These are phyloP conservation scores for Toxicodendron radicans DNA, from an alignment of 345 rosid species.

Conservation along the genomic window DNA sequence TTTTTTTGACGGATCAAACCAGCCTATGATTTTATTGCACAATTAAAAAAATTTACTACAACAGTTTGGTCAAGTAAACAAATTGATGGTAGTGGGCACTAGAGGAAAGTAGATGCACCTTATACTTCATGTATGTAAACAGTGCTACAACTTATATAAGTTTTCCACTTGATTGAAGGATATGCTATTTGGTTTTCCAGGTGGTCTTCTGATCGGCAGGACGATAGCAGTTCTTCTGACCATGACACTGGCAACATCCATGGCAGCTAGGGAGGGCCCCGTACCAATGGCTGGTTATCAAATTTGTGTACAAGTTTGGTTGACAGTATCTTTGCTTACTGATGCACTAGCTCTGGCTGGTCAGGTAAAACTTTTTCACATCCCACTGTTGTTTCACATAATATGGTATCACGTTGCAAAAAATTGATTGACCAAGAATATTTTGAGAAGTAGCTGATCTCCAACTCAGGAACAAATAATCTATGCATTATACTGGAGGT, in stretches of 20 bases:
- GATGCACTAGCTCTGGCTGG: slow-evolving; percentile 97
- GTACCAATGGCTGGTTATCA: slow-evolving; percentile 94
- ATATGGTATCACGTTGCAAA: neutral
- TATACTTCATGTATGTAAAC: neutral
- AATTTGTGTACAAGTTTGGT: slow-evolving; percentile 86
- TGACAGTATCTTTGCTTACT: slow-evolving; percentile 84
- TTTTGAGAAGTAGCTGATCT: neutral
- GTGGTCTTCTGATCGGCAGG: slow-evolving; percentile 92
- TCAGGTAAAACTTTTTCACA: slow-evolving; percentile 50
- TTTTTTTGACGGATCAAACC: neutral
- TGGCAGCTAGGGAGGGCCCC: slow-evolving; percentile 88
- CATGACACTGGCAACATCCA: slow-evolving; percentile 79
- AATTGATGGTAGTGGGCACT: neutral
- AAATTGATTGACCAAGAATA: neutral
- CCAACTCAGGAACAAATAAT: neutral
- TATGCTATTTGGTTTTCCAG: slow-evolving; percentile 36
- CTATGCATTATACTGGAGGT: neutral
- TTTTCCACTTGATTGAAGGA: neutral
- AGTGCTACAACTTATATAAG: neutral
- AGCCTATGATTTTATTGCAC: neutral
- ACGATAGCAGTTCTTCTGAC: slow-evolving; percentile 77
- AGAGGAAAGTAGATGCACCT: neutral
- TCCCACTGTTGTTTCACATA: neutral
- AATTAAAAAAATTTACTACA: neutral
- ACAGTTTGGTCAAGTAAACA: neutral